These are phyloP conservation scores for Rhinocladiella mackenziei DNA, from an alignment of 2,329 filamentous ascomycete species.

Conservation along the genomic window DNA sequence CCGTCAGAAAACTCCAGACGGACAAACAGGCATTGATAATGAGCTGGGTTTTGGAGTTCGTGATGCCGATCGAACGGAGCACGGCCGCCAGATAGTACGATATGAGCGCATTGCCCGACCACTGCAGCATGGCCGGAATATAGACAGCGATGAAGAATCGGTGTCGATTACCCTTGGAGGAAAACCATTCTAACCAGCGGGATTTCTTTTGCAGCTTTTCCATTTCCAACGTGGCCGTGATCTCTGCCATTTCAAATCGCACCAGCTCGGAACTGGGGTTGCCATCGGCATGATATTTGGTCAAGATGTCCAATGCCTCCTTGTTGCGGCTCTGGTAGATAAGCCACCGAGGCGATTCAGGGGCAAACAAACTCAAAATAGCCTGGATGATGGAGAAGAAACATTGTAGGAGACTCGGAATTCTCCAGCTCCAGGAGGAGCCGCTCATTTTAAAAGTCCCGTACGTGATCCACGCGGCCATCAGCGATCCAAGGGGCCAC, in stretches of 20 bases:
- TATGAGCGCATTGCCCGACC: conserved; percentile 49
- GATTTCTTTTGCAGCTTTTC: conserved; percentile 49
- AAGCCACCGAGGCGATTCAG: conserved; percentile 59
- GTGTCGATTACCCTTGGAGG: conserved; percentile 54
- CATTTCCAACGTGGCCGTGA: conserved; percentile 58
- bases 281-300: conserved; percentile 39
- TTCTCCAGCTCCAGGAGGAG: conserved; percentile 47
- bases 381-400: conserved; percentile 45
- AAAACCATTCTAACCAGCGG: conserved; percentile 58
- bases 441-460: conserved; percentile 3
- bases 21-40: conserved; percentile 25
- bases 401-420: conserved; percentile 52
- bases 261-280: conserved; percentile 47
- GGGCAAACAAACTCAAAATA: conserved; percentile 48
- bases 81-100: conserved; percentile 39
- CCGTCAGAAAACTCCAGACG: conserved; percentile 2
- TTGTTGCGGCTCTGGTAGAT: conserved; percentile 31
- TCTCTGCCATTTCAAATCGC: conserved; percentile 63
- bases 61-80: conserved; percentile 55
- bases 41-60: conserved; percentile 38
- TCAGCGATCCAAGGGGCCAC: conserved; percentile 3
- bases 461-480: conserved; percentile 4
- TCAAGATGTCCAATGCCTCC: conserved; percentile 31
- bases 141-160: conserved; percentile 51
- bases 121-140: conserved; percentile 54